Conservation (phyloP, 805 yeast species). For the Metschnikowia gelsemii region DNA sequence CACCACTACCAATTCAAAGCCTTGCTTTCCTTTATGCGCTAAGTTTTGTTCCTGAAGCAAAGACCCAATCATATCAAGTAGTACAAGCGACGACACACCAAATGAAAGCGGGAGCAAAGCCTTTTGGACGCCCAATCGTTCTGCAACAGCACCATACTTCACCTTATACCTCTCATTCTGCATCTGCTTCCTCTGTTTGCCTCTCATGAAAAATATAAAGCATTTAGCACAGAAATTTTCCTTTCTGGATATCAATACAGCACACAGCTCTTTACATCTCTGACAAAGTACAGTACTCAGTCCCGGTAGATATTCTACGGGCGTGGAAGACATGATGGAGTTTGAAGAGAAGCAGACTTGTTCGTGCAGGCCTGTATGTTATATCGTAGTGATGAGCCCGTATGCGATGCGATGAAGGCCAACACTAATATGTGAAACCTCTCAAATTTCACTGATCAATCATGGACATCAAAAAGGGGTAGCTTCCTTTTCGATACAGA, state of each 20-base stretch:
- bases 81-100: conserved; percentile 65
- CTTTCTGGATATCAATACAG: conserved; percentile 53
- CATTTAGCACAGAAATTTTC: conserved; percentile 68
- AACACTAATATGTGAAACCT: not conserved
- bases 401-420: conserved; percentile 10
- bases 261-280: conserved; percentile 47
- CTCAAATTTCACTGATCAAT: not conserved
- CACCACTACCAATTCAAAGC: conserved; percentile 59
- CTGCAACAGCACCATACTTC: conserved; percentile 49
- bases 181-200: conserved; percentile 82
- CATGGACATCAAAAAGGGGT: too few species aligned
- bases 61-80: conserved; percentile 64
- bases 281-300: conserved; percentile 32
- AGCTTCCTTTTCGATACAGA: too few species aligned
- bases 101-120: conserved; percentile 63
- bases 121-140: conserved; percentile 35
- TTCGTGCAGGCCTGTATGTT: conserved; percentile 1
- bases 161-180: conserved; percentile 70
- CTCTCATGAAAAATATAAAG: conserved; percentile 67
- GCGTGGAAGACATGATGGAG: conserved; percentile 14
- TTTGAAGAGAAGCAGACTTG: not conserved
- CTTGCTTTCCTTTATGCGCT: conserved; percentile 65
- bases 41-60: conserved; percentile 59
- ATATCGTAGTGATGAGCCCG: not conserved
- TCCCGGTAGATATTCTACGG: conserved; percentile 17